Evolutionary conservation across 2,329 filamentous ascomycete species (phyloP).

Genomic region (Macrophomina tecta): DNA sequence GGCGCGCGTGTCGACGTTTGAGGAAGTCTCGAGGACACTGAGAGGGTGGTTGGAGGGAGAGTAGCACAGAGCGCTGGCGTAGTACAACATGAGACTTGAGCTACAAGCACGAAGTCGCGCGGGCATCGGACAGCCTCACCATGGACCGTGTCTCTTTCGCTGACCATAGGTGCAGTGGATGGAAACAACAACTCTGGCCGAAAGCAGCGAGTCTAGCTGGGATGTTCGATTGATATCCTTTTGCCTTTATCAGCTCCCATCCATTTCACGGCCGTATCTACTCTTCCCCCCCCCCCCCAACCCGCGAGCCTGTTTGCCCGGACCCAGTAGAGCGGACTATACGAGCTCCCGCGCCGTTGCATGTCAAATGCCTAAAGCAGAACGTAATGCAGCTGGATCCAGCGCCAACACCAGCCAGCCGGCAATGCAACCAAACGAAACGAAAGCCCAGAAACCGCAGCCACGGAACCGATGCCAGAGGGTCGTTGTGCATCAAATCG

Average conservation of each 20-base stretch:
- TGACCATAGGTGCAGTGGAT: background rate
- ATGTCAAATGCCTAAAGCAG: conserved; percentile 27
- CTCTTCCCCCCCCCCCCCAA: conserved; percentile 6
- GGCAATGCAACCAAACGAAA: background rate
- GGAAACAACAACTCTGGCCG: background rate
- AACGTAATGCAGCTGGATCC: conserved; percentile 17
- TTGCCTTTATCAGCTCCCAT: conserved; percentile 2
- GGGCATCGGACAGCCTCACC: conserved; percentile 17
- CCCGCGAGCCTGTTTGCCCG: background rate
- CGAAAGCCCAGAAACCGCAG: conserved; percentile 7
- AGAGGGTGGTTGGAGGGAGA: background rate
- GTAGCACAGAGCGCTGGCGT: conserved; percentile 24
- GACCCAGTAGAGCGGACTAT: conserved; percentile 23
- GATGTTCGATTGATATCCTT: conserved; percentile 4
- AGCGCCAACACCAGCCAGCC: conserved; percentile 3
- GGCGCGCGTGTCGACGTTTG: conserved; percentile 15
- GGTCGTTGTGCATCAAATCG: background rate
- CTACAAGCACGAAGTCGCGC: background rate
- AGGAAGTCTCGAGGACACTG: background rate
- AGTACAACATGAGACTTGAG: conserved; percentile 13
- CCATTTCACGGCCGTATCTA: background rate
- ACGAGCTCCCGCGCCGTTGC: conserved; percentile 27
- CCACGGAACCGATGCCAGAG: conserved; percentile 15
- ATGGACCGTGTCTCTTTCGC: conserved; percentile 5
- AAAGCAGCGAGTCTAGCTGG: conserved; percentile 14